Evolutionary conservation across 2,329 filamentous ascomycete genomes (phyloP), one percentile per base, ranked within the genome.

Genomic region (Penicillium sp.): DNA sequence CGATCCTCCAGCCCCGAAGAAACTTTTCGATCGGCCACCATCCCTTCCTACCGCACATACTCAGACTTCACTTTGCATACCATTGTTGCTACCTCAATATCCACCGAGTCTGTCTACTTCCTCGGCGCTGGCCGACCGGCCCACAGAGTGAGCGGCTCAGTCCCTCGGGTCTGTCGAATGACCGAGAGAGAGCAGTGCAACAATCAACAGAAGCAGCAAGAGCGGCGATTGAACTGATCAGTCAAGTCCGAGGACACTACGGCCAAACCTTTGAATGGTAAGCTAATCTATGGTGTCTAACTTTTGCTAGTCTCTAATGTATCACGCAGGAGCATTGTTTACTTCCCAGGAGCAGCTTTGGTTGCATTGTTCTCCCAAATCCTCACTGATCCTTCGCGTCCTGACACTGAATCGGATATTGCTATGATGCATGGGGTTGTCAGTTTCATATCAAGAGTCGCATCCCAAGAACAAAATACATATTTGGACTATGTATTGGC

Each of bases 1-100:
- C 10, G n/a, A 50, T 19, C 2, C 48, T 62, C 29, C 48, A 55
- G 21, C 52, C 57, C 4, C 39, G 55, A n/a, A 41, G 29, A 13
- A 45, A 35, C 31, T 64, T 59, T 21, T 19, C 27, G 0, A 19
- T 25, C 33, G 15, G 45, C 19, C 25, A 62, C 13, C 31, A 52
- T 17, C 42, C 44, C 31, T 60, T 51, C 21, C 41, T 58, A 17
- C 56, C 49, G 15, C 55, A 64, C 47, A n/a, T 66, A 3, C 33
- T 64, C n/a, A 57, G 62, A 15, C 43, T 66, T 21, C 57, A 64
- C 19, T 47, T 64, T 50, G 53, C 61, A 6, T 66, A 61, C 19
- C 50, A 64, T 19, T 61, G 49, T 35, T 66, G 61, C 53, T 57
- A 61, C 35, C 49, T 58, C 3, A 65, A 63, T 33, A 58, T 66